These are phyloP conservation scores for Diplodia mutila DNA, from an alignment of 2,329 filamentous ascomycete species.

Conservation along the genomic window DNA sequence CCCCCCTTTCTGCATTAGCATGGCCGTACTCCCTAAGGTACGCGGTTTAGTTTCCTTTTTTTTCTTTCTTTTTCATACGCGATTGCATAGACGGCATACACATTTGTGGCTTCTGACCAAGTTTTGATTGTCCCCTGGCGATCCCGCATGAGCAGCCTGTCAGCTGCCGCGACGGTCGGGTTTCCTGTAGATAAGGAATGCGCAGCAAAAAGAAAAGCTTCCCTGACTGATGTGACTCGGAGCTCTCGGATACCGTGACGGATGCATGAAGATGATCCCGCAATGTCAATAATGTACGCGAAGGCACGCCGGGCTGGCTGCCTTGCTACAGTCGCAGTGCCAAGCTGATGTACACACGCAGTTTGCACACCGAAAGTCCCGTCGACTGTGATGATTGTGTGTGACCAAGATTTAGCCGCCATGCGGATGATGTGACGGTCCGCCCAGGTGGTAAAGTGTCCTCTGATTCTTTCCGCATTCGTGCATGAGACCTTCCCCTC, in stretches of 20 bases:
- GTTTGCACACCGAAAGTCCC: neutral
- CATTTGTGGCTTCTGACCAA: neutral
- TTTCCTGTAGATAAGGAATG: conserved; percentile 12
- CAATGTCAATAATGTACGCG: neutral
- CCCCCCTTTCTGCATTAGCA: conserved; percentile 7
- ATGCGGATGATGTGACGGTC: neutral
- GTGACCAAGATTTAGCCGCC: neutral
- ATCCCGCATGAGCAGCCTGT: neutral
- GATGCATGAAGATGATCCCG: neutral
- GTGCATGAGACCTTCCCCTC: neutral
- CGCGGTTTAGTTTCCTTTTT: conserved; percentile 22
- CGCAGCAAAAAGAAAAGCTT: conserved; percentile 2
- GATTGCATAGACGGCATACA: conserved; percentile 14
- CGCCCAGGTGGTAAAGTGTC: neutral
- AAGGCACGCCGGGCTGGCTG: neutral
- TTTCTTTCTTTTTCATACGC: neutral
- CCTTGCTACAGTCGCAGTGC: neutral
- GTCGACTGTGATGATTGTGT: neutral
- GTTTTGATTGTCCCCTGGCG: neutral
- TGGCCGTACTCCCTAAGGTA: conserved; percentile 1
- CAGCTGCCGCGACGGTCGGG: neutral
- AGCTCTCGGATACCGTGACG: neutral
- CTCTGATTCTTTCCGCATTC: neutral
- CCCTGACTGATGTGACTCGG: neutral
- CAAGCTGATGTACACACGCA: neutral